These are phyloP conservation scores for Leccinellum albellum DNA, from an alignment of 768 basidiomycete genomes.

Conservation along the genomic window DNA sequence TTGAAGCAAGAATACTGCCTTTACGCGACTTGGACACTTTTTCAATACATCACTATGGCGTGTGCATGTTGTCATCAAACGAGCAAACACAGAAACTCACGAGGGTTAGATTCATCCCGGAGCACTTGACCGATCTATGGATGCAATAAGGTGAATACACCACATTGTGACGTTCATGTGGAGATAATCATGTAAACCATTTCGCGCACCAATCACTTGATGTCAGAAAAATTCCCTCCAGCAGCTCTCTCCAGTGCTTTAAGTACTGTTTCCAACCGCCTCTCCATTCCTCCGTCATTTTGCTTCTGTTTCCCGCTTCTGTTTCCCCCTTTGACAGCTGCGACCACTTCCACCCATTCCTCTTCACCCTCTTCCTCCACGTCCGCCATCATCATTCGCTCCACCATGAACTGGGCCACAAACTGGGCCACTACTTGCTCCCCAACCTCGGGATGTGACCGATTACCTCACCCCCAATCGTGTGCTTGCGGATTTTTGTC, in stretches of 20 bases:
- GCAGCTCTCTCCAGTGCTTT: conserved; percentile 62
- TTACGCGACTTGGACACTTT: too few species aligned
- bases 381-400: conserved; percentile 12
- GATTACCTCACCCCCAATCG: conserved; percentile 86
- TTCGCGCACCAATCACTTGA: conserved; percentile 16
- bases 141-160: too few species aligned
- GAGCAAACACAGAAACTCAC: too few species aligned
- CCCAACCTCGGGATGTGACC: conserved; percentile 78
- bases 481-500: conserved; percentile 29
- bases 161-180: too few species aligned
- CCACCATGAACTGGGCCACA: conserved; percentile 67
- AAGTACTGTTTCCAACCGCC: conserved; percentile 36
- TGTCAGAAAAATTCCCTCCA: conserved; percentile 49
- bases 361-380: conserved; percentile 20
- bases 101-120: too few species aligned
- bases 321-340: conserved; percentile 5
- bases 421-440: conserved; percentile 73
- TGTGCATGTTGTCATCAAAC: too few species aligned
- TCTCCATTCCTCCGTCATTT: conserved; percentile 17
- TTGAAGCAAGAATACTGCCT: too few species aligned
- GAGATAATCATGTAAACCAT: not conserved
- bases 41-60: too few species aligned
- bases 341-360: not conserved
- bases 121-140: too few species aligned
- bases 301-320: too few species aligned